Evolutionary conservation across 306 rosid genomes (phyloP), one percentile per base, ranked within the genome.

Genomic region (Psophocarpus tetragonolobus): DNA sequence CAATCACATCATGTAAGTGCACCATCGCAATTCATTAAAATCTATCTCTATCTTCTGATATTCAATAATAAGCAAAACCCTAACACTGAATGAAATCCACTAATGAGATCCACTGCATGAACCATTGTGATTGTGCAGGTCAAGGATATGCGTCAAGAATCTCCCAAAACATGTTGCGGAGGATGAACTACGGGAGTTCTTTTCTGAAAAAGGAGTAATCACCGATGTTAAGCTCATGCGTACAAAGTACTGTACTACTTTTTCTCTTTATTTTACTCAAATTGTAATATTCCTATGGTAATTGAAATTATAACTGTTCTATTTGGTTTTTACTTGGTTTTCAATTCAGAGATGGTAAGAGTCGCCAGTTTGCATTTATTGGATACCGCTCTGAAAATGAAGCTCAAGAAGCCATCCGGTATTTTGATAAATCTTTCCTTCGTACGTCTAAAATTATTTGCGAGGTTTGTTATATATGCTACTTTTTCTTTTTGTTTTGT

Each of bases 61-160:
- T n/a, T 27, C 21, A 42, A 7, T 17, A 68, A 56, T 3, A 21
- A 20, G 11, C 6, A 47, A 24, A 33, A 42, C 23, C 0, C 17
- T n/a, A n/a, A 18, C 18, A 13, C 3, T 5, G 35, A 56, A 42
- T 66, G 44, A 32, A 13, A 64, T 64, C 51, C 62, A 41, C n/a
- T n/a, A n/a, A n/a, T n/a, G n/a, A n/a, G n/a, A n/a, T n/a, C n/a
- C n/a, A n/a, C 48, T 24, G 30, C 36, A 7, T 3, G 65, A 8
- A 13, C 4, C 18, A 30, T 53, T 39, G 58, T 39, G 47, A 76
- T 44, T 84, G 81, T 82, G 4, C 85, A 92, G 97, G 97, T 91
- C 99, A 2, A 87, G 97, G 74, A 86, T 95, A 58, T 87, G 89
- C 58, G 99, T 95, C 79, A 95, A 95, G 84, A 92, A 90, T 84